phyloP scores from a whole-genome alignment of 192 early-diverging fungal species.

The Coemansia sp. region DNA sequence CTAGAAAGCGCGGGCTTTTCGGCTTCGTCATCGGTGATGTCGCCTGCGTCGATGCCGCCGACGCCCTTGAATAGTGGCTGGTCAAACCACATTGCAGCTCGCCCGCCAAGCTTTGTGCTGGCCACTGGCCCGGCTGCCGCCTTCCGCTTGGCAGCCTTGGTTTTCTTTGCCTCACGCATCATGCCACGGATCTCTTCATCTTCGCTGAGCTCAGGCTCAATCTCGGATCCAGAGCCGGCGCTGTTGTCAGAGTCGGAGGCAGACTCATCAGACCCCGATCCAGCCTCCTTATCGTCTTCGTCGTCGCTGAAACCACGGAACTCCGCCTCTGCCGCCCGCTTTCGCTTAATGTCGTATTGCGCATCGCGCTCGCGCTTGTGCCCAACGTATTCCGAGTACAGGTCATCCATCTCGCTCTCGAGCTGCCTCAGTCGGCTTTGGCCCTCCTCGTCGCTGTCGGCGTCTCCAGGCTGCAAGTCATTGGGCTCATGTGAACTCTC shows the following conservation, averaged over 20 bases:
- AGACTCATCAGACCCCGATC: constrained; percentile 10
- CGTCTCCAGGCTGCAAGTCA: constrained; percentile 39
- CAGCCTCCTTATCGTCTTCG: constrained; percentile 22
- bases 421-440: constrained; percentile 59
- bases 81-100: constrained; percentile 92
- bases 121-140: constrained; percentile 23
- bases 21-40: constrained; percentile 60
- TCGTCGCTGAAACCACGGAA: constrained; percentile 63
- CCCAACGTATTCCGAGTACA: constrained; percentile 70
- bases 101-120: constrained; percentile 62
- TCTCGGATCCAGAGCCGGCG: constrained; percentile 44
- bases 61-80: constrained; percentile 84
- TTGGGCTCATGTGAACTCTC: constrained; percentile 25
- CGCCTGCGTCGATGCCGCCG: constrained; percentile 55
- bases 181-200: constrained; percentile 50
- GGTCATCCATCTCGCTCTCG: constrained; percentile 59
- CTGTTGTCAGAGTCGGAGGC: constrained; percentile 9
- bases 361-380: constrained; percentile 76
- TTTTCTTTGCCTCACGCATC: constrained; percentile 34
- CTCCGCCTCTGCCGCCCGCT: constrained; percentile 66
- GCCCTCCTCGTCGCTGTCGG: constrained; percentile 58
- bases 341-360: constrained; percentile 67
- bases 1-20: constrained; percentile 13
- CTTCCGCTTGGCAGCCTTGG: constrained; percentile 24
- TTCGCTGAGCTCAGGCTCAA: constrained; percentile 34